Base-by-base conservation (phyloP, 352 stramenopile genomes). In the Globisporangium splendens region DNA sequence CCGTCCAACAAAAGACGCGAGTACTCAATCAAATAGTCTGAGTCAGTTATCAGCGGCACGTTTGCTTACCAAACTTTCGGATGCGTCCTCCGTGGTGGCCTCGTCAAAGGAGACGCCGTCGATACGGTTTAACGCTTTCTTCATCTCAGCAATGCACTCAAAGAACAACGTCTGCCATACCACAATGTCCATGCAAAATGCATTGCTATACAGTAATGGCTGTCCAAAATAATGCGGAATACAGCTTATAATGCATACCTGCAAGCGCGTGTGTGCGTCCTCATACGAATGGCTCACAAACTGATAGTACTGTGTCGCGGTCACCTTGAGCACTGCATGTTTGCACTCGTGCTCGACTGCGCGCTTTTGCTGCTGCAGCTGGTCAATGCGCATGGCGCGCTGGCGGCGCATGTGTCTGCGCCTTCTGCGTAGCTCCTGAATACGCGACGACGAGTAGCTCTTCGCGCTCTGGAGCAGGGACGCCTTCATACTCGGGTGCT, bases 91-190 rank as follows among this genome's bases (percentile, higher is more conserved):
- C 24, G 24, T 31, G 24, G 54, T 46, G 49, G 35, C 61, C 47
- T 76, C 59, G 39, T 52, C 33, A 8, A 4, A 35, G 17, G 64
- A 53, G 33, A 74, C 15, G 39, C 39, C 43, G 4, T 80, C 61
- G 48, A 80, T 66, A 42, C 66, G 63, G 31, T 65, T 38, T 0
- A 77, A 46, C 17, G 66, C 72, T 46, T 73, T 76, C 60, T 75
- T 70, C 52, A 76, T 72, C 59, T 80, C 72, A 43, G 61, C 67
- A 31, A 74, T 59, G 50, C 72, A 78, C 50, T 80, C 72, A 24
- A 58, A 72, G 35, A 78, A 64, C 13, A 80, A 31, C 6, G 56
- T 70, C 72, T 80, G 35, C 8, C 18, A 22, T 41, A 28, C 51
- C 38, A 18, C 18, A 6, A 10, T 10, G 5, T 10, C 1, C 28